Percentiles rank a stretch among this genome's conserved stretches.
phyloP scores from a whole-genome alignment of 345 rosid genomes.

The Citrus reticulata region DNA sequence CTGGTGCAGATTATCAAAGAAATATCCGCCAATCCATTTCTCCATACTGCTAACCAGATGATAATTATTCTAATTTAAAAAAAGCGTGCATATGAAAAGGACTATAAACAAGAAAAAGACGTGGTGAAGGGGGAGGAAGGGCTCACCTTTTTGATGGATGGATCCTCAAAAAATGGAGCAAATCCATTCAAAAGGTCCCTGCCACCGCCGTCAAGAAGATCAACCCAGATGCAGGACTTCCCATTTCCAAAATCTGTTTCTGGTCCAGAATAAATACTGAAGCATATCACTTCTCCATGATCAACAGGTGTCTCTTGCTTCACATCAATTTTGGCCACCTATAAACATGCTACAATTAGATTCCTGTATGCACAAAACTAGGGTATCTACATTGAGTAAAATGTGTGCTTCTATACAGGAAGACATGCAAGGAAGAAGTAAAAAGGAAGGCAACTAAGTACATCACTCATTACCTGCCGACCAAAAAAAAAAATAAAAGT shows the following conservation, averaged over 20 bases:
- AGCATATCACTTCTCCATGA: conserved; percentile 86
- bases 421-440: background rate
- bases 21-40: background rate
- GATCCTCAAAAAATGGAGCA: conserved; percentile 67
- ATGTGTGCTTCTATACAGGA: conserved; percentile 1
- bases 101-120: background rate
- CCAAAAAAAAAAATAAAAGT: background rate
- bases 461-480: background rate
- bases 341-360: conserved; percentile 25
- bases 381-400: background rate
- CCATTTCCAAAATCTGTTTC: conserved; percentile 77
- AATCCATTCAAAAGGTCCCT: conserved; percentile 56
- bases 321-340: conserved; percentile 88
- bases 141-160: conserved; percentile 63
- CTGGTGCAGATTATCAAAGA: background rate
- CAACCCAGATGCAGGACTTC: conserved; percentile 91
- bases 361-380: background rate
- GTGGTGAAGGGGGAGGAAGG: background rate
- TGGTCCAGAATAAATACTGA: conserved; percentile 85
- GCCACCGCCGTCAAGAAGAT: conserved; percentile 87
- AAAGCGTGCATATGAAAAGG: background rate
- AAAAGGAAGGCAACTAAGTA: conserved; percentile 6
- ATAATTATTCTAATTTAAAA: conserved; percentile 5
- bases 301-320: conserved; percentile 83
- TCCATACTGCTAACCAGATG: background rate